Conservation (phyloP, 768 basidiomycete species). For the Mrakia blollopis region DNA sequence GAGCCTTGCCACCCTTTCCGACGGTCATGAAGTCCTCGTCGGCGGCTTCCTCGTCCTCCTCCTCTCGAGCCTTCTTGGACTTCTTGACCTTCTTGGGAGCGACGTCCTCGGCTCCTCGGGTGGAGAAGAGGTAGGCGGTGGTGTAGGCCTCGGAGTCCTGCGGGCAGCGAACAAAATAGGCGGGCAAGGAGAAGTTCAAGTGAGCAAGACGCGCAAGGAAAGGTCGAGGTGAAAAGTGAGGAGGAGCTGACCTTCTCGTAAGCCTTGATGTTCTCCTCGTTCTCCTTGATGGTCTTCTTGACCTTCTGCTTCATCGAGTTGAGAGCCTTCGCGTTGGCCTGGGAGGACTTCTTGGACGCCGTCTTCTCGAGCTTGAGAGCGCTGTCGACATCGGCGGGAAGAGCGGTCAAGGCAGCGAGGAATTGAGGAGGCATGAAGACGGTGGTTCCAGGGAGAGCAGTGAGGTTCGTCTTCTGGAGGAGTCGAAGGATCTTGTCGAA, state of each 20-base stretch:
- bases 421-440: constrained; percentile 67
- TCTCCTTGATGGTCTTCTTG: constrained; percentile 83
- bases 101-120: constrained; percentile 48
- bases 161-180: not conserved
- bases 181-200: no score
- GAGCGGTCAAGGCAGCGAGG: constrained; percentile 23
- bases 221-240: not conserved
- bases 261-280: constrained; percentile 70
- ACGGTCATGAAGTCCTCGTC: constrained; percentile 79
- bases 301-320: constrained; percentile 98
- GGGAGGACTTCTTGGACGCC: constrained; percentile 93
- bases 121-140: constrained; percentile 56
- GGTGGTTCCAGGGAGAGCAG: constrained; percentile 78
- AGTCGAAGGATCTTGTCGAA: constrained; percentile 93
- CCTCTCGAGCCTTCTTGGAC: constrained; percentile 36
- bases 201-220: not conserved
- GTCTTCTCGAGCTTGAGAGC: constrained; percentile 81
- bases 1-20: constrained; percentile 77
- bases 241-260: constrained; percentile 64
- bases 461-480: constrained; percentile 78
- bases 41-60: constrained; percentile 46
- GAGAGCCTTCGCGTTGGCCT: constrained; percentile 85
- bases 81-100: constrained; percentile 47
- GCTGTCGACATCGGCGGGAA: constrained; percentile 62
- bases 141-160: constrained; percentile 89